Conservation (phyloP, 2,329 filamentous ascomycete genomes). For the Ophiostoma sp. region DNA sequence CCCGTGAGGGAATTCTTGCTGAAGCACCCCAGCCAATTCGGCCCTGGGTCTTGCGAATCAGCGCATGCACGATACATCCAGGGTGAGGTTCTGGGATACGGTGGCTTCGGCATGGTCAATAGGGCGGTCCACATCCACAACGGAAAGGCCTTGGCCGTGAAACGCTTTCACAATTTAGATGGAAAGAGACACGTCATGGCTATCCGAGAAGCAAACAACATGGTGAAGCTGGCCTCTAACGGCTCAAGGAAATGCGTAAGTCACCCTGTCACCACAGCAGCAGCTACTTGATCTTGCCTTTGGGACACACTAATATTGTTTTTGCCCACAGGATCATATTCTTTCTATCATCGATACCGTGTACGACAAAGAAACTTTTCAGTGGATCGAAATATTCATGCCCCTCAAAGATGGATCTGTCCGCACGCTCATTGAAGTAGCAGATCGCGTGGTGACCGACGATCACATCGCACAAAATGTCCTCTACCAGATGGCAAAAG, state of each 20-base stretch:
- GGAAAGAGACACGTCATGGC: conserved; percentile 34
- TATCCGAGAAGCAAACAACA: conserved; percentile 34
- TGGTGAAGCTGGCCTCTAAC: conserved; percentile 29
- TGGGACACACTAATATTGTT: neutral
- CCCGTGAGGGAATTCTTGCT: conserved; percentile 29
- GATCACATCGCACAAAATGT: conserved; percentile 10
- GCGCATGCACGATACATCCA: conserved; percentile 32
- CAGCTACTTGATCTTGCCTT: neutral
- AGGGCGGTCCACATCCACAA: conserved; percentile 32
- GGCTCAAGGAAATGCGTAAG: conserved; percentile 24
- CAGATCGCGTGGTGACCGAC: neutral
- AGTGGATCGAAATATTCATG: conserved; percentile 31
- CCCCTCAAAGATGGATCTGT: conserved; percentile 28
- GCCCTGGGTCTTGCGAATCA: neutral
- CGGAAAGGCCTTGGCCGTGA: conserved; percentile 36
- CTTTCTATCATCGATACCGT: conserved; percentile 23
- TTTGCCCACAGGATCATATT: conserved; percentile 29
- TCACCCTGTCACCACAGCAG: neutral
- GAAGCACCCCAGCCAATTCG: conserved; percentile 9
- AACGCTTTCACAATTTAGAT: conserved; percentile 34
- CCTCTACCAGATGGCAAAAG: conserved; percentile 31
- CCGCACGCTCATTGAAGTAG: neutral
- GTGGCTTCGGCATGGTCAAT: conserved; percentile 34
- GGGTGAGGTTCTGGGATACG: conserved; percentile 32
- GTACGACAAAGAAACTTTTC: conserved; percentile 21